Conservation (phyloP, 176 grass and related monocot species). For the Aegilops umbellulata region DNA sequence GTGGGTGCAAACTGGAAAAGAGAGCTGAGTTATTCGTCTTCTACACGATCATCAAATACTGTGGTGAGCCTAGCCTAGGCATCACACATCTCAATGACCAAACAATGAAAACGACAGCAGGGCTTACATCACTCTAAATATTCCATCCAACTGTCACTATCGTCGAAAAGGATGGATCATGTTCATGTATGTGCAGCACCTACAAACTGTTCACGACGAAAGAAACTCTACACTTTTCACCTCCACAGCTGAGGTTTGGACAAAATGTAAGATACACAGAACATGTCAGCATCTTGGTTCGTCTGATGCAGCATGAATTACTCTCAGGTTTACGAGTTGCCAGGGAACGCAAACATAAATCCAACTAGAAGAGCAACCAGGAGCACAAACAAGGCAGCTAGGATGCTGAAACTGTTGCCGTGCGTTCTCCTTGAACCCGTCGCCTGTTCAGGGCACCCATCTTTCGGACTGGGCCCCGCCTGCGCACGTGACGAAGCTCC, state of each 20-base stretch:
- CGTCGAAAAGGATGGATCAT: not conserved
- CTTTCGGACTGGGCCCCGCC: constrained; percentile 1
- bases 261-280: not conserved
- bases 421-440: not conserved
- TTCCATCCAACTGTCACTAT: not conserved
- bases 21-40: not conserved
- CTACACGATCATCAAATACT: not conserved
- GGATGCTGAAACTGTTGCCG: constrained; percentile 23
- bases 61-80: not conserved
- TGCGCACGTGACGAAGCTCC: constrained; percentile 13
- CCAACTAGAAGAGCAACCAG: constrained; percentile 58
- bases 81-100: constrained; percentile 7
- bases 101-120: not conserved
- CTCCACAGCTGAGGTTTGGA: not conserved
- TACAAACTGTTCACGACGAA: not conserved
- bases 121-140: not conserved
- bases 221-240: not conserved
- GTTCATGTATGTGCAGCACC: not conserved
- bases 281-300: not conserved
- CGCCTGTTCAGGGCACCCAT: not conserved
- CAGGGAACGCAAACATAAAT: constrained; percentile 18
- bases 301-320: not conserved
- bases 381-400: constrained; percentile 44
- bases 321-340: constrained; percentile 10
- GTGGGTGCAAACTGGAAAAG: not conserved